phyloP scores from a whole-genome alignment of 1,284 basidiomycete species.

The Coniferiporia sulphurascens region DNA sequence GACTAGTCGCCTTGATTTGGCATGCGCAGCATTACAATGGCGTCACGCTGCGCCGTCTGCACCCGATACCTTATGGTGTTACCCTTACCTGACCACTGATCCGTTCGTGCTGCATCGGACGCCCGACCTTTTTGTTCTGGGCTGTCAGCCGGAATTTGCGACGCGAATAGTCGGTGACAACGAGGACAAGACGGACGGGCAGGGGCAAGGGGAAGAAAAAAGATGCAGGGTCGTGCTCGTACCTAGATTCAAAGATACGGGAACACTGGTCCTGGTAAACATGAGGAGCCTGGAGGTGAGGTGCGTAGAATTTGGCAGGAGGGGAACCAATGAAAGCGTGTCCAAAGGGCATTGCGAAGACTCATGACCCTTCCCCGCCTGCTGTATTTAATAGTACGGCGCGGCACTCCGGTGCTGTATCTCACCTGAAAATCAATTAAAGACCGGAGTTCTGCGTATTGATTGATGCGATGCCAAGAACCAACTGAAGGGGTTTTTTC shows the following conservation, averaged over 20 bases:
- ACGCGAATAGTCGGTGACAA: slow-evolving; percentile 55
- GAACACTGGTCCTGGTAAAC: slow-evolving; percentile 60
- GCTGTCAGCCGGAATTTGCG: slow-evolving; percentile 83
- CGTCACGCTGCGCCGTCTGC: slow-evolving; percentile 96
- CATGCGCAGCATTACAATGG: slow-evolving; percentile 84
- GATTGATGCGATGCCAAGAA: neutral
- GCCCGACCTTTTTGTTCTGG: slow-evolving; percentile 90
- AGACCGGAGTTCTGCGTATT: neutral
- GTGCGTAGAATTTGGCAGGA: slow-evolving; percentile 2
- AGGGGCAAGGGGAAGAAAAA: slow-evolving; percentile 29
- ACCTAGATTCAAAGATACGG: slow-evolving; percentile 72
- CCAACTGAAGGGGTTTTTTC: neutral
- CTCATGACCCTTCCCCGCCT: neutral
- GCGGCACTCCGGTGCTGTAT: neutral
- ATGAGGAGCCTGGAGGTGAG: slow-evolving; percentile 26
- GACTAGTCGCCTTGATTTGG: slow-evolving; percentile 65
- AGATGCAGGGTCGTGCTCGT: slow-evolving; percentile 78
- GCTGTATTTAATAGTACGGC: neutral
- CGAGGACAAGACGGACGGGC: slow-evolving; percentile 28
- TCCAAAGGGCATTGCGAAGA: neutral
- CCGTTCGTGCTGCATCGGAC: slow-evolving; percentile 85
- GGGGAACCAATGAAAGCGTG: neutral
- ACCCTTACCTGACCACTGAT: slow-evolving; percentile 85
- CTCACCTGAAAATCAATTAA: neutral
- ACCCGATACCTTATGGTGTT: slow-evolving; percentile 98